Base-by-base conservation (phyloP, 2,329 filamentous ascomycete genomes). In the Colletotrichum camelliae region DNA sequence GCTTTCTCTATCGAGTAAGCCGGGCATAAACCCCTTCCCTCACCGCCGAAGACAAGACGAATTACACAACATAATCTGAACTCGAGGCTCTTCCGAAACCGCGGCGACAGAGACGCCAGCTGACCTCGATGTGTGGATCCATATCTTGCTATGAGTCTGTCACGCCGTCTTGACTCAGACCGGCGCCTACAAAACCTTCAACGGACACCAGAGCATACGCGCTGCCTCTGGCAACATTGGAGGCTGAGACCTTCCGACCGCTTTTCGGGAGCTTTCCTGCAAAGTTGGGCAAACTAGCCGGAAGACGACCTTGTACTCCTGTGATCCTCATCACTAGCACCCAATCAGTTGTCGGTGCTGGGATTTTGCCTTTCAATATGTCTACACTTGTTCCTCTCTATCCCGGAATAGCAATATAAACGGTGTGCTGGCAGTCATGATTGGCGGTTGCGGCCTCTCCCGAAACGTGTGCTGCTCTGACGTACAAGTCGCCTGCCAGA, bases 151-250 rank as follows among this genome's bases (percentile, higher is more conserved):
- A 65, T 27, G 57, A 70, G 55, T 62, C 57, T 33, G 66, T 73
- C 33, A 70, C 66, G 31, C 66, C 66, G 57, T 64, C 55, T 73
- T 73, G 66, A 73, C 71, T 70, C 70, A 72, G 35, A 43, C 55
- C 64, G 43, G 55, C 68, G 68, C 58, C 37, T 66, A 35, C 31
- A 27, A 27, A 67, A 61, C 70, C 24, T 37, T 69, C 48, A 60
- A 61, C 70, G 64, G 70, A 29, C 52, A 29, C 64, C 35, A 69
- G 31, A 37, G 70, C 31, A 69, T 35, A 3, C 37, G 21, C 48
- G 33, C 24, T 27, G 37, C 16, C 27, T 67, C 31, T 21, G 29
- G 7, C 29, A 52, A 21, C 27, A n/a, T 61, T 9, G 9, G 55
- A 60, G 21, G 57, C 70, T 48, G 27, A 67, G 48, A 67, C 35